These are phyloP conservation scores for Monosporascus ibericus DNA, from an alignment of 2,329 filamentous ascomycete species.

Conservation along the genomic window DNA sequence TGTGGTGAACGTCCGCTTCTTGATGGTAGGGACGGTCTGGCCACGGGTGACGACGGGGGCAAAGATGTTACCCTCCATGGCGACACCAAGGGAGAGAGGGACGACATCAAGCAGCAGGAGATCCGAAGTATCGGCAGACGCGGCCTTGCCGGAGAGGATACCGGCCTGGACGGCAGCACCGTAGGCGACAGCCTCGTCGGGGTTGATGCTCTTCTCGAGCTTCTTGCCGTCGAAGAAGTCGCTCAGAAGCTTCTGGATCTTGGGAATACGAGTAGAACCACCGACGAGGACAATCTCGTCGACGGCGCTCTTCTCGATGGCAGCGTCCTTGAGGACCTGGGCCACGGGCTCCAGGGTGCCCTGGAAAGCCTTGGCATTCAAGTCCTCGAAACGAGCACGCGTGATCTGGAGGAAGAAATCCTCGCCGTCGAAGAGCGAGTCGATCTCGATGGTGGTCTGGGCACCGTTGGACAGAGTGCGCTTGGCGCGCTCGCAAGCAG, in stretches of 20 bases:
- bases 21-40: conserved; percentile 69
- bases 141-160: conserved; percentile 77
- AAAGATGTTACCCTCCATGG: conserved; percentile 99
- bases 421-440: conserved; percentile 92
- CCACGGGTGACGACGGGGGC: conserved; percentile 84
- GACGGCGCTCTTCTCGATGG: conserved; percentile 91
- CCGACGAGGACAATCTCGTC: conserved; percentile 97
- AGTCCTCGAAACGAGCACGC: conserved; percentile 98
- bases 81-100: conserved; percentile 94
- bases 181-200: conserved; percentile 96
- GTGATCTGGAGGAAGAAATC: conserved; percentile 98
- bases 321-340: conserved; percentile 97
- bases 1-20: conserved; percentile 84
- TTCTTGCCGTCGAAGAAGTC: conserved; percentile 95
- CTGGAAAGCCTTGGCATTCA: conserved; percentile 99
- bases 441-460: conserved; percentile 91
- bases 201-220: conserved; percentile 98
- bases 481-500: conserved; percentile 99
- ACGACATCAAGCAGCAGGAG: conserved; percentile 94
- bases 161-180: conserved; percentile 96
- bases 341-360: conserved; percentile 98
- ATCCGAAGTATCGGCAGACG: conserved; percentile 83
- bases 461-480: conserved; percentile 92
- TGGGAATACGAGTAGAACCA: conserved; percentile 98
- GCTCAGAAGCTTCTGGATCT: conserved; percentile 91